Base-by-base conservation (phyloP, 1,139 yeast species). In the Zygoascus meyerae region DNA sequence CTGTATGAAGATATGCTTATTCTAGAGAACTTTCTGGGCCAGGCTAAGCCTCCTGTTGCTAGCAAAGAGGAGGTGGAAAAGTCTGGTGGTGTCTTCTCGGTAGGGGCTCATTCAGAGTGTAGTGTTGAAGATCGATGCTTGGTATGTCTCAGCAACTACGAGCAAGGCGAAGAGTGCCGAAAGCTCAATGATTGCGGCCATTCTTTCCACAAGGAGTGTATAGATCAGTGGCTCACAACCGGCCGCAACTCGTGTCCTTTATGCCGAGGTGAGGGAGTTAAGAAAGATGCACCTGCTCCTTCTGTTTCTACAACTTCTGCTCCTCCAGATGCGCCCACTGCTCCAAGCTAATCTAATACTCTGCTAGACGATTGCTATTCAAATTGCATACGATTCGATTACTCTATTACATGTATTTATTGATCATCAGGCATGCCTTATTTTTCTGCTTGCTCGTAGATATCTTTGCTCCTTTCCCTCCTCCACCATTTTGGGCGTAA, bases 191-290 rank as follows among this genome's bases (percentile, higher is more conserved):
- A 57, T 6, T 78, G 83, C 56, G 58, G 63, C 3, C 83, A 78
- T 56, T 53, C 64, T 29, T 78, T 75, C 61, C 83, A 79, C 60
- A 61, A 61, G 39, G 71, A 65, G 2, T 78, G 83, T 56, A 71
- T 78, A 44, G 83, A 78, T 54, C 71, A 72, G 50, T 78, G 83
- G 83, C 65, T 78, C 9, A 56, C 70, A 26, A 71, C 71, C 12
- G 77, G 80, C 21, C 71, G 77, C 50, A 78, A 78, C 55, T 71
- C 73, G 11, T 78, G 83, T 58, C 84, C 84, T 3, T 60, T 78
- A 42, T 78, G 83, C 54, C 66, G 83, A 29, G 65, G 70, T 2
- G 67, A 67, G 48, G 79, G 77, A 12, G 73, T 72, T 11, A 50
- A 53, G 35, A 45, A 45, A 46, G 34, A 33, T 16, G 30, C 31